phyloP scores from a whole-genome alignment of 306 rosid species.

The Erythrophleum fordii region DNA sequence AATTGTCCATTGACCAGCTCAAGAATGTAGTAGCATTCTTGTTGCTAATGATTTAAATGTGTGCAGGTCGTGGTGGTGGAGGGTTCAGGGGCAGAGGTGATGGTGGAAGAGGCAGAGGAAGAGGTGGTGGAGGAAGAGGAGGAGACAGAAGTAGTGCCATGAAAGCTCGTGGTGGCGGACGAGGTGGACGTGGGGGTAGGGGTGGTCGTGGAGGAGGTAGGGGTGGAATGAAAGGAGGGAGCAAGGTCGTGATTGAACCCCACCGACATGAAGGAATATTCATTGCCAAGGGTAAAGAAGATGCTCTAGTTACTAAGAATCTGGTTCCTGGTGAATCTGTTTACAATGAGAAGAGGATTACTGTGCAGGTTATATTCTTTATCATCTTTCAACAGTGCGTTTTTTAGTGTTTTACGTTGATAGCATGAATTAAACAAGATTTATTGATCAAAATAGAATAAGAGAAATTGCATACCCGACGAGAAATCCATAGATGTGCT shows the following conservation, averaged over 20 bases:
- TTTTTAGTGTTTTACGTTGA: neutral
- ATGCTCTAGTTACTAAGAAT: conserved; percentile 91
- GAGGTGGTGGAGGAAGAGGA: conserved; percentile 32
- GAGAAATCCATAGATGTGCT: no score
- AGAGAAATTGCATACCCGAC: no score
- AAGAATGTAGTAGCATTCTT: neutral
- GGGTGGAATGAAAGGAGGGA: conserved; percentile 52
- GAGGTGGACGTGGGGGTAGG: conserved; percentile 15
- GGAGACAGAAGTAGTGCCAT: conserved; percentile 8
- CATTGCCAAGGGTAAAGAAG: conserved; percentile 84
- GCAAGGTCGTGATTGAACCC: conserved; percentile 49
- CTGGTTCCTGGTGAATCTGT: conserved; percentile 89
- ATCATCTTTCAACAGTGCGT: no score
- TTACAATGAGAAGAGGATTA: conserved; percentile 77
- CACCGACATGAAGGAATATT: conserved; percentile 83
- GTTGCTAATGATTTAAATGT: neutral
- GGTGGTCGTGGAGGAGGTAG: conserved; percentile 28
- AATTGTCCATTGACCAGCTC: neutral
- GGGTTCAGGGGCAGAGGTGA: conserved; percentile 42
- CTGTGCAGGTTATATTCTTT: conserved; percentile 61
- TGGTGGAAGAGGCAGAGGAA: conserved; percentile 35
- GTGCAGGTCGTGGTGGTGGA: conserved; percentile 43
- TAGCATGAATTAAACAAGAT: no score
- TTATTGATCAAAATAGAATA: no score
- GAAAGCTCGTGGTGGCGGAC: neutral